Percentiles rank a stretch among this genome's conserved stretches.
Conservation (phyloP, 441 rosid species). For the Corymbia calophylla region DNA sequence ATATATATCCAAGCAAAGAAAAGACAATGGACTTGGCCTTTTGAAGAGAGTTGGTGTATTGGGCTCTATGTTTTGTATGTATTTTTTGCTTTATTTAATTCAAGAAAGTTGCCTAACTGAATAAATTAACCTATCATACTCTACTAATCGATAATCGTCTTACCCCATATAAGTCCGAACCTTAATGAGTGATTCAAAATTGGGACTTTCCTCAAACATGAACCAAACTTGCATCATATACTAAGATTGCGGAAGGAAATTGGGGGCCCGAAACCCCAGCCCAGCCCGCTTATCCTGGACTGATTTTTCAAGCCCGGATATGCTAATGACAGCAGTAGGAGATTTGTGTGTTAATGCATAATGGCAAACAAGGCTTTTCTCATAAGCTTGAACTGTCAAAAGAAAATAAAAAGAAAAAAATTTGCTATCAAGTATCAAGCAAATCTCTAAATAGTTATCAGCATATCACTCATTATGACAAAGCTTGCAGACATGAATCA, state of each 20-base stretch:
- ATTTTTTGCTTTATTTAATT: background rate
- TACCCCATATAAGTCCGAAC: background rate
- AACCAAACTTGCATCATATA: background rate
- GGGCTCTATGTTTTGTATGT: background rate
- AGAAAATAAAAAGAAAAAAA: background rate
- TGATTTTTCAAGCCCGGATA: background rate
- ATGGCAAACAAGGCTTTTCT: background rate
- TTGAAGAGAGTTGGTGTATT: background rate
- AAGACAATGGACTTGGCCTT: background rate
- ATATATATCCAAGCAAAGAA: background rate
- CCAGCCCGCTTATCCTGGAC: background rate
- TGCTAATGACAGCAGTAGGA: background rate
- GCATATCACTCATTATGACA: background rate
- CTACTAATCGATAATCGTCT: background rate
- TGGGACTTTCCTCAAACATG: background rate
- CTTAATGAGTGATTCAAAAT: background rate
- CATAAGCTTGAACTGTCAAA: background rate
- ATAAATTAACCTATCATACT: background rate
- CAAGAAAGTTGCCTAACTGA: background rate
- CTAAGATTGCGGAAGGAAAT: background rate
- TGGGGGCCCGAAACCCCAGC: background rate
- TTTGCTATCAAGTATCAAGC: background rate
- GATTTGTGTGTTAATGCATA: background rate
- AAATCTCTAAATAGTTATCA: background rate
- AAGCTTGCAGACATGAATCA: background rate